Percentiles rank a stretch among this genome's conserved stretches.
Evolutionary conservation across 2,329 filamentous ascomycete genomes (phyloP).

Genomic region (Beauveria sp.): DNA sequence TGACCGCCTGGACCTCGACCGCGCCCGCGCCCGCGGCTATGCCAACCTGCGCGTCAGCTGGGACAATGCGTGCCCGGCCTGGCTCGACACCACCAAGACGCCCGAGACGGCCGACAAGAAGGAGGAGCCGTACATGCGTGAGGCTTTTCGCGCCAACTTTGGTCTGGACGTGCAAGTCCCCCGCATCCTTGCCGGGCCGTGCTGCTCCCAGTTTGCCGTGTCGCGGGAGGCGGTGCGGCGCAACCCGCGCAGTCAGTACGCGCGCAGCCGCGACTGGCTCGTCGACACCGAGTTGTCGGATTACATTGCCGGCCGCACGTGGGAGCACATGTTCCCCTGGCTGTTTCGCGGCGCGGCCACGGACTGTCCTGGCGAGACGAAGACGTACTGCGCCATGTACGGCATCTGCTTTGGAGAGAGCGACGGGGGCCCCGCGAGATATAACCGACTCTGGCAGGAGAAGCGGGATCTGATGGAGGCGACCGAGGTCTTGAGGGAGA

Average conservation of each 20-base stretch:
- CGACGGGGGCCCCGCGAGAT: conserved; percentile 1
- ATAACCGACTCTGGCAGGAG: conserved; percentile 8
- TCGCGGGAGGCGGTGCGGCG: conserved; percentile 22
- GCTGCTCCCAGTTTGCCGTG: conserved; percentile 29
- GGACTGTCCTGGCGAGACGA: conserved; percentile 36
- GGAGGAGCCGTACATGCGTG: conserved; percentile 23
- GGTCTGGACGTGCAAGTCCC: conserved; percentile 18
- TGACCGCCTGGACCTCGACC: conserved; percentile 23
- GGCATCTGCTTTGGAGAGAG: conserved; percentile 23
- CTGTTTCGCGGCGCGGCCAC: conserved; percentile 27
- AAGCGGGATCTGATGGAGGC: conserved; percentile 5
- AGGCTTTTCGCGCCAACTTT: conserved; percentile 24
- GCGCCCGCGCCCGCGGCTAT: conserved; percentile 41
- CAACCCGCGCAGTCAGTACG: conserved; percentile 23
- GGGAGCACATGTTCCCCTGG: conserved; percentile 28
- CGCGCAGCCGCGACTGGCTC: conserved; percentile 23
- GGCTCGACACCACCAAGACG: conserved; percentile 33
- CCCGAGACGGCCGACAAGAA: conserved; percentile 17
- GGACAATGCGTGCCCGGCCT: conserved; percentile 46
- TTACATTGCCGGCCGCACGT: conserved; percentile 25
- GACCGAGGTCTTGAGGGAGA: conserved; percentile 3
- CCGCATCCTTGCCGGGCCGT: conserved; percentile 24
- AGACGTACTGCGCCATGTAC: conserved; percentile 26
- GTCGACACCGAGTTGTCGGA: conserved; percentile 21
- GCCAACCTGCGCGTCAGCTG: conserved; percentile 49